Percentiles rank a stretch among this genome's conserved stretches.
Conservation (phyloP, 345 rosid species). For the Litchi chinensis region DNA sequence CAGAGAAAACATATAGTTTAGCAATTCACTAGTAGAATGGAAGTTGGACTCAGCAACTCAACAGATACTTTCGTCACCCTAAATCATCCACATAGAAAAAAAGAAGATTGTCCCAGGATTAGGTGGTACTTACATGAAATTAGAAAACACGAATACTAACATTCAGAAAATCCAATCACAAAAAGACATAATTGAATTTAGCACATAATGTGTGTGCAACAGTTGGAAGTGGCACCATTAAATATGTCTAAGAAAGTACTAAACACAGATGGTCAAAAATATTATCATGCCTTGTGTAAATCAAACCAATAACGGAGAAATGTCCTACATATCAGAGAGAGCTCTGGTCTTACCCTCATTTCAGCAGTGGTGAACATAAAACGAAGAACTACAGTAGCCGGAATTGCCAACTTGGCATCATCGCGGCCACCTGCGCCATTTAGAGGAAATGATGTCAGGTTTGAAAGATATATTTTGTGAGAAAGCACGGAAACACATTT, state of each 20-base stretch:
- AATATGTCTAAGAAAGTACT: not conserved
- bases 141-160: not conserved
- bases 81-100: not conserved
- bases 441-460: conserved; percentile 11
- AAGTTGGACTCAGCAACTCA: not conserved
- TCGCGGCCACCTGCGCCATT: conserved; percentile 80
- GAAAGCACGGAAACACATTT: not conserved
- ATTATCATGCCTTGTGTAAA: not conserved
- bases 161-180: not conserved
- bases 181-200: not conserved
- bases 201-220: not conserved
- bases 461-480: not conserved
- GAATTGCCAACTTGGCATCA: conserved; percentile 80
- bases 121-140: not conserved
- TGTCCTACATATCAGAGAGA: conserved; percentile 8
- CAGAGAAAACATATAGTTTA: not conserved
- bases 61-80: conserved; percentile 5
- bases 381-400: conserved; percentile 78
- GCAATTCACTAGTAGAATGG: not conserved
- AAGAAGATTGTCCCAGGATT: not conserved
- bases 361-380: conserved; percentile 86
- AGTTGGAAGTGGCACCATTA: not conserved
- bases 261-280: not conserved
- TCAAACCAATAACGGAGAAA: not conserved
- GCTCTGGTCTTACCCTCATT: conserved; percentile 59